A percentile compares a stretch with the other conserved stretches of the same genome.
Conservation (phyloP, 2,329 filamentous ascomycete species). For the Emmonsiellopsis sp. region DNA sequence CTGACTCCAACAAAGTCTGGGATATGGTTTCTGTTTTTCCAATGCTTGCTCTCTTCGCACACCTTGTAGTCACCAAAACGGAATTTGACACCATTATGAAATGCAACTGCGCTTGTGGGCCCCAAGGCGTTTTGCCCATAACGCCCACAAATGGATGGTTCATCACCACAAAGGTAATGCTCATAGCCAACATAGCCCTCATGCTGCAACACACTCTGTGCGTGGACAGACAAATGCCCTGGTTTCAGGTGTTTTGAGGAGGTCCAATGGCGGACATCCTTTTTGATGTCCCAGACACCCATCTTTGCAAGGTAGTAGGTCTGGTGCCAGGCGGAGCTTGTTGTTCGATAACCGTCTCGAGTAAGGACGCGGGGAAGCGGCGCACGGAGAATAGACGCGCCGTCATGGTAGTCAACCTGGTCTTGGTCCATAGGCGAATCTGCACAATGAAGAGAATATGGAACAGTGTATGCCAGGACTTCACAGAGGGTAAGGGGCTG, state of each 20-base stretch:
- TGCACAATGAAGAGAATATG: neutral
- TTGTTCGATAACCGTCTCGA: slow-evolving; percentile 1
- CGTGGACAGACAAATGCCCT: no score
- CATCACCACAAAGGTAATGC: neutral
- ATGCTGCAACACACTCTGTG: neutral
- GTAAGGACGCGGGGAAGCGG: slow-evolving; percentile 2
- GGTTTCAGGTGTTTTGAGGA: no score
- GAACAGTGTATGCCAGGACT: no score
- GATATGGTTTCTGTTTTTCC: neutral
- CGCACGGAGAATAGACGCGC: neutral
- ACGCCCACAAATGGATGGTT: neutral
- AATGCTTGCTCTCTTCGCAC: neutral
- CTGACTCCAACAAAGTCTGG: neutral
- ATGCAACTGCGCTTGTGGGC: neutral
- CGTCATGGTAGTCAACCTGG: neutral
- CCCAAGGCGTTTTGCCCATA: neutral
- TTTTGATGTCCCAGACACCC: neutral
- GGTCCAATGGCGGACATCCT: no score
- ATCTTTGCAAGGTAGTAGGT: neutral
- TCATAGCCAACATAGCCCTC: neutral
- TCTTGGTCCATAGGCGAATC: neutral
- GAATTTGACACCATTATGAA: neutral
- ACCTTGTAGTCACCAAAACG: slow-evolving; percentile 1
- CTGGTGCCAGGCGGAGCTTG: slow-evolving; percentile 1
- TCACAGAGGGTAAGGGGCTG: no score